Base-by-base conservation (phyloP, 73 alveolate species). In the Paramecium octaurelia region DNA sequence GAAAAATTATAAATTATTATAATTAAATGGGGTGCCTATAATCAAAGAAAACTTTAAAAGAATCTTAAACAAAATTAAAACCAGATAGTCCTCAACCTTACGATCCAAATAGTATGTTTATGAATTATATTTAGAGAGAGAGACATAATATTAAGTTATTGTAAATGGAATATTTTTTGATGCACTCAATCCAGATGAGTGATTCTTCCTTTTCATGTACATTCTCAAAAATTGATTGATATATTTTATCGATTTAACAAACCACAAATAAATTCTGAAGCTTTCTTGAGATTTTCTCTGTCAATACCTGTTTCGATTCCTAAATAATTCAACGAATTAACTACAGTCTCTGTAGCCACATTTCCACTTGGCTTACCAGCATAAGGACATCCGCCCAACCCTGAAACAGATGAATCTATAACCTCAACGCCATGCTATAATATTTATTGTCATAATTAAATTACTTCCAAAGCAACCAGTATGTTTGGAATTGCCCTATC, bases 341-440 rank as follows among this genome's bases (percentile, higher is more conserved):
- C 88, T 34, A 97, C 99, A 86, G 97, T 99, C 71, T 98, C 99
- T 2, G 99, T 98, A 35, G 98, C 96, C 11, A 96, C 99, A 88
- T 98, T 98, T 27, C 99, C 99, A 21, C 98, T 86, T 69, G 99
- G 98, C 14, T 98, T 98, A 27, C 96, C 98, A 3, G 99, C 99
- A 94, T 97, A 98, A 20, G 99, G 99, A 77, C 99, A 98, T 40
- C 99, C 99, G 4, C 99, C 99, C 27, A 98, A 96, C 23, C 99
- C 99, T 12, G 98, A 98, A 42, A 97, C 98, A 29, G 98, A 94
- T 12, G 99, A 95, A 70, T 98, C 99, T 5, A 98, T 94, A 11
- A 93, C 95, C 38, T 93, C 43, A n/a, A 98, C 88, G 10, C 99
- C 99, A 73, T 92, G 46, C 93, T 92, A 58, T n/a, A 8, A 58